Conservation (phyloP, 495 filamentous ascomycete genomes). For the Bathelium albidoporum region DNA sequence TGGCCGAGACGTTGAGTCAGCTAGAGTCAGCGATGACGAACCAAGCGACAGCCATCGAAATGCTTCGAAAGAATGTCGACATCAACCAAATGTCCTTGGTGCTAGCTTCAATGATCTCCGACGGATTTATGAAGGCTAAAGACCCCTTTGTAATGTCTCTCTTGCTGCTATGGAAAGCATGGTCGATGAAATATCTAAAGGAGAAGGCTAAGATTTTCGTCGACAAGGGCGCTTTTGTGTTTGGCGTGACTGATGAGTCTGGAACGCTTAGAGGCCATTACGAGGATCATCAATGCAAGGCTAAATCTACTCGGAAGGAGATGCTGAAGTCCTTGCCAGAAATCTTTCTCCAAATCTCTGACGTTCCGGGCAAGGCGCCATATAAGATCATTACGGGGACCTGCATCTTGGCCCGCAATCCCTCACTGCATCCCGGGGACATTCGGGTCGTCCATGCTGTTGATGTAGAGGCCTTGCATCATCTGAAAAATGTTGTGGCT, state of each 20-base stretch:
- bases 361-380: constrained; percentile 37
- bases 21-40: constrained; percentile 60
- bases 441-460: constrained; percentile 81
- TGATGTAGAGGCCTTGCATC: constrained; percentile 56
- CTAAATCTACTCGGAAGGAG: constrained; percentile 15
- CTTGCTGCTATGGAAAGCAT: constrained; percentile 27
- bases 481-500: constrained; percentile 76
- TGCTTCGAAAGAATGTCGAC: constrained; percentile 70
- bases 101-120: constrained; percentile 61
- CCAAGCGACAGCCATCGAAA: constrained; percentile 46
- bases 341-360: constrained; percentile 74
- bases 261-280: constrained; percentile 61
- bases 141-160: constrained; percentile 80
- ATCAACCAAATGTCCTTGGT: constrained; percentile 68
- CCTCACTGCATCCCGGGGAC: constrained; percentile 89
- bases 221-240: constrained; percentile 70
- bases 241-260: constrained; percentile 87
- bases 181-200: constrained; percentile 50
- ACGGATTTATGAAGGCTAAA: constrained; percentile 63
- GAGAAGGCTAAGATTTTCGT: constrained; percentile 85
- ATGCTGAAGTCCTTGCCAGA: constrained; percentile 53
- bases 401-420: constrained; percentile 83
- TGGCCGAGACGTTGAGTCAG: constrained; percentile 50
- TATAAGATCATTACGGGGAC: constrained; percentile 63
- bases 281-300: constrained; percentile 24